Conservation (phyloP, 164 flowering plant species). For the Tetrastigma voinierianum region DNA sequence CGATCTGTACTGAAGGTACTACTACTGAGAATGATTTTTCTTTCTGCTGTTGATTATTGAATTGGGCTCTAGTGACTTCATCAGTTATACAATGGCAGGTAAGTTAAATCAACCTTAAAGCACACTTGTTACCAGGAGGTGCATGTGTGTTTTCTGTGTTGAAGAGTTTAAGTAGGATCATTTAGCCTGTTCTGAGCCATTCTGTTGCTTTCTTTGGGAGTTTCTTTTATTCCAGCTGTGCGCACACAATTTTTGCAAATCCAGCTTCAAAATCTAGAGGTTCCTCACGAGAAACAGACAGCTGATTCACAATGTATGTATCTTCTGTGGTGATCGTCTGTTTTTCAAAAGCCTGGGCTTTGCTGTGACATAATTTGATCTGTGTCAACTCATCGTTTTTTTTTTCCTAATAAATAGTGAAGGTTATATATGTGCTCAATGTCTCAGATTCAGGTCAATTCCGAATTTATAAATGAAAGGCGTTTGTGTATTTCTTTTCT, state of each 20-base stretch:
- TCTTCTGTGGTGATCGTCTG: background rate
- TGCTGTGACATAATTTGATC: too few relatives aligned
- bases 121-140: slow-evolving; percentile 95
- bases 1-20: slow-evolving; percentile 65
- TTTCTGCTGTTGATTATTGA: too few relatives aligned
- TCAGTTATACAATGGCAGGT: slow-evolving; percentile 46
- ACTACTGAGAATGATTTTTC: too few relatives aligned
- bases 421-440: slow-evolving; percentile 4
- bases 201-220: slow-evolving; percentile 84
- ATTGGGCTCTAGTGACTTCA: background rate
- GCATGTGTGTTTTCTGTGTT: slow-evolving; percentile 78
- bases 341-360: too few relatives aligned
- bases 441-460: slow-evolving; percentile 71
- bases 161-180: slow-evolving; percentile 96
- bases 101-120: slow-evolving; percentile 62
- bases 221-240: slow-evolving; percentile 72
- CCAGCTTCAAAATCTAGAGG: slow-evolving; percentile 80
- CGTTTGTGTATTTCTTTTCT: slow-evolving; percentile 56
- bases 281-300: slow-evolving; percentile 76
- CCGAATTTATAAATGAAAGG: slow-evolving; percentile 59
- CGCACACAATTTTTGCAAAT: slow-evolving; percentile 84
- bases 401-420: too few relatives aligned
- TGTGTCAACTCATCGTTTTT: too few relatives aligned
- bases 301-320: slow-evolving; percentile 73
- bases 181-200: slow-evolving; percentile 93